Evolutionary conservation across 345 rosid species (phyloP), one percentile per base, ranked within the genome.

Genomic region (Dimocarpus longan): DNA sequence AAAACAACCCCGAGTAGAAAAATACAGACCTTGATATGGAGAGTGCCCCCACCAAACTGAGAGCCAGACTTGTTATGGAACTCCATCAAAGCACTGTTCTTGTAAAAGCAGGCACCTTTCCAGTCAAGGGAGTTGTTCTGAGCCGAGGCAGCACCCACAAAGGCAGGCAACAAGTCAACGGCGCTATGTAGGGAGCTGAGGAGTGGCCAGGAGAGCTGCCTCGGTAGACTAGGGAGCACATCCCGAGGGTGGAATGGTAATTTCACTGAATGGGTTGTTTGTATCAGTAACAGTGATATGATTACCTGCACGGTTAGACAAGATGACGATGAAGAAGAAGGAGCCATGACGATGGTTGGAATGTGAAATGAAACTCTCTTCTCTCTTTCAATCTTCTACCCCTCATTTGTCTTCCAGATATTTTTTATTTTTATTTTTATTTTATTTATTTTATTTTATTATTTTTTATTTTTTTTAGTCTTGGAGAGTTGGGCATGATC

Each of bases 41-140:
- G 93, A 39, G 97, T 93, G 1, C 99, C 98, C 4, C 99, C 98
- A 18, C 99, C 98, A 37, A 91, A 93, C 74, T 91, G 85, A 71
- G 88, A 82, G 24, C 92, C 98, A 42, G 88, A 87, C 81, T 93
- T 88, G 78, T 93, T 95, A 75, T 93, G 91, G 80, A 96, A 90
- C 91, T 96, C 98, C 81, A 96, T 85, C 99, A 97, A 90, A 46
- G 98, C 97, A 16, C 62, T 78, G 85, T 88, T 92, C 65, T 92
- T 28, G 73, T 88, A 90, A 66, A 96, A 96, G 84, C 99, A 96
- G 13, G 99, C 96, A 50, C 99, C 98, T 76, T 94, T 95, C 99
- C 99, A 95, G 69, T 81, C 80, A 0, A 86, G 85, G 56, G 81
- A 70, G 75, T 54, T 80, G 75, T 88, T 91, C 26, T n/a, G 15